Percentiles rank a stretch among this genome's conserved stretches.
phyloP scores from a whole-genome alignment of 2,329 filamentous ascomycete species.

The Colletotrichum sojae region DNA sequence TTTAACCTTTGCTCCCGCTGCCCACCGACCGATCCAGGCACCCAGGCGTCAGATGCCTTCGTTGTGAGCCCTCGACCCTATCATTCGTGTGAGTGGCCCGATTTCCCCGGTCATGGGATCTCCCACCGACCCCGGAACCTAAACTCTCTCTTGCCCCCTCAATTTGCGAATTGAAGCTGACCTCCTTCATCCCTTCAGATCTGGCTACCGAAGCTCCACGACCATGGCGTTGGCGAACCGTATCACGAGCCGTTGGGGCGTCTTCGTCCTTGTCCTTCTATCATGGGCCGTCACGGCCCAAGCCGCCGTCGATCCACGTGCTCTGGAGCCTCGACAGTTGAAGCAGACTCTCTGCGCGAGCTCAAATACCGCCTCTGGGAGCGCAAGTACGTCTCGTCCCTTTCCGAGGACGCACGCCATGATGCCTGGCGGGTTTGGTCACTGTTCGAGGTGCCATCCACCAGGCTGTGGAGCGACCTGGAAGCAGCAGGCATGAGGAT shows the following conservation, averaged over 20 bases:
- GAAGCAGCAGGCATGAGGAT: background rate
- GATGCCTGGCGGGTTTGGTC: background rate
- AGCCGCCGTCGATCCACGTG: slow-evolving; percentile 14
- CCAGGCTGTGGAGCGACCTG: background rate
- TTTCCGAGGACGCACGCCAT: background rate
- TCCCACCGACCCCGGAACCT: slow-evolving; percentile 14
- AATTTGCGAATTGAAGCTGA: slow-evolving; percentile 7
- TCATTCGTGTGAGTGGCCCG: slow-evolving; percentile 29
- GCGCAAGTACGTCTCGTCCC: slow-evolving; percentile 48
- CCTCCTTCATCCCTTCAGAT: slow-evolving; percentile 7
- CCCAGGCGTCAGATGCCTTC: slow-evolving; percentile 37
- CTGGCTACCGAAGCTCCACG: slow-evolving; percentile 17
- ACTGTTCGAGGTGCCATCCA: background rate
- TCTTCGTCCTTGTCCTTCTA: slow-evolving; percentile 45
- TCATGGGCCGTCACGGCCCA: slow-evolving; percentile 44
- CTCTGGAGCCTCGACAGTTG: slow-evolving; percentile 41
- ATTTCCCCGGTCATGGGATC: background rate
- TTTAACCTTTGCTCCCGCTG: slow-evolving; percentile 30
- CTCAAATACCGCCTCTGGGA: slow-evolving; percentile 53
- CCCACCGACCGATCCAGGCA: slow-evolving; percentile 30
- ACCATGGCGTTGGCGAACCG: slow-evolving; percentile 44
- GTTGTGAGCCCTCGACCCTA: slow-evolving; percentile 27
- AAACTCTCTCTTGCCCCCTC: slow-evolving; percentile 3
- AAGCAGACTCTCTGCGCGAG: slow-evolving; percentile 50
- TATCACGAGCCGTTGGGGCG: slow-evolving; percentile 43